phyloP scores from a whole-genome alignment of 345 rosid species.

The Camelina sativa region DNA sequence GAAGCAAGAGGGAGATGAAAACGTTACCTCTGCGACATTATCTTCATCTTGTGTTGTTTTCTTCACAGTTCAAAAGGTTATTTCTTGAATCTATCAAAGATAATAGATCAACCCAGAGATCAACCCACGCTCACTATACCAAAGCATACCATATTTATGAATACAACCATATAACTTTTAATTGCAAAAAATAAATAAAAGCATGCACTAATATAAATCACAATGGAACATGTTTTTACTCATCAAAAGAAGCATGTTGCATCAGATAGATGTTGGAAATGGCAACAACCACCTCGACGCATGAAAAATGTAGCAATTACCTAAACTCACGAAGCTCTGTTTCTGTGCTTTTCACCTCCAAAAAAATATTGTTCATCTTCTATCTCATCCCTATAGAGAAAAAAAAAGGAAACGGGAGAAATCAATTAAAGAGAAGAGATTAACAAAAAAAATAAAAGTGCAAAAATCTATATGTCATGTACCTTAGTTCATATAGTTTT shows the following conservation, averaged over 20 bases:
- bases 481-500: constrained; percentile 43
- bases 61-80: constrained; percentile 77
- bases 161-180: constrained; percentile 7
- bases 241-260: neutral
- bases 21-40: constrained; percentile 64
- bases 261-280: neutral
- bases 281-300: constrained; percentile 17
- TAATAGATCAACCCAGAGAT: constrained; percentile 27
- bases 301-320: constrained; percentile 48
- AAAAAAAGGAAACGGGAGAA: constrained; percentile 21
- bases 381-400: constrained; percentile 73
- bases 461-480: constrained; percentile 22
- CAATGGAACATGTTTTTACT: neutral
- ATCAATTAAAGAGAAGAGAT: constrained; percentile 12
- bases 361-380: constrained; percentile 89
- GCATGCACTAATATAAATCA: neutral
- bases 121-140: constrained; percentile 22
- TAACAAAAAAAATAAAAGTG: neutral
- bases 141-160: constrained; percentile 7
- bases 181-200: neutral
- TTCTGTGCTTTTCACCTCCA: constrained; percentile 70
- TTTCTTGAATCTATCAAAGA: constrained; percentile 70
- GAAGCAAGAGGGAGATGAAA: constrained; percentile 20
- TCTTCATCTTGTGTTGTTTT: constrained; percentile 78
- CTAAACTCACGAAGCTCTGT: constrained; percentile 66